phyloP scores from a whole-genome alignment of 805 yeast species.

The Kodamaea neixiangensis region DNA sequence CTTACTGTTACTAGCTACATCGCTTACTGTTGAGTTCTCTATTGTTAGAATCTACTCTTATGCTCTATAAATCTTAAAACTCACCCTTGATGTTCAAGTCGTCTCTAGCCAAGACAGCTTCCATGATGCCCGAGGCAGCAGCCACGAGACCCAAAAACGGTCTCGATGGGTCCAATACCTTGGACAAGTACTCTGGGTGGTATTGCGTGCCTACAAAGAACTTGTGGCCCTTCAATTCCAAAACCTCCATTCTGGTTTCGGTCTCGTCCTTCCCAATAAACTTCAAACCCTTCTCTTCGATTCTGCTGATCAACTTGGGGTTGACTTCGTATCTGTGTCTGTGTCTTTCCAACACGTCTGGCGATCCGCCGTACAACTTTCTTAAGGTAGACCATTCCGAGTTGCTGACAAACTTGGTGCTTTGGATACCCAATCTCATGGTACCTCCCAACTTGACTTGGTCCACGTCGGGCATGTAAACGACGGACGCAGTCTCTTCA shows the following conservation, averaged over 20 bases:
- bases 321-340: conserved; percentile 98
- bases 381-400: conserved; percentile 71
- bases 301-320: conserved; percentile 69
- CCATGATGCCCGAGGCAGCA: conserved; percentile 84
- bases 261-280: conserved; percentile 94
- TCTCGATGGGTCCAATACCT: conserved; percentile 93
- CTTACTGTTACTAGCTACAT: background rate
- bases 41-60: conserved; percentile 1
- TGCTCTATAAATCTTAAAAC: conserved; percentile 24
- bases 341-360: conserved; percentile 85
- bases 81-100: conserved; percentile 48
- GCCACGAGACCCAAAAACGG: conserved; percentile 97
- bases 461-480: conserved; percentile 98
- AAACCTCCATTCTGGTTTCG: conserved; percentile 89
- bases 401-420: conserved; percentile 74
- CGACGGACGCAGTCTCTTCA: conserved; percentile 72
- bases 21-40: background rate
- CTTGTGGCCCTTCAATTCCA: conserved; percentile 85
- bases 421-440: conserved; percentile 95
- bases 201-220: conserved; percentile 95
- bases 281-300: conserved; percentile 77
- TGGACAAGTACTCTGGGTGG: conserved; percentile 97
- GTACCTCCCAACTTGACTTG: conserved; percentile 97
- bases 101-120: conserved; percentile 54
- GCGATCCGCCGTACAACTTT: conserved; percentile 73